These are phyloP conservation scores for Aphanomyces euteiches DNA, from an alignment of 352 stramenopile species.

Conservation along the genomic window DNA sequence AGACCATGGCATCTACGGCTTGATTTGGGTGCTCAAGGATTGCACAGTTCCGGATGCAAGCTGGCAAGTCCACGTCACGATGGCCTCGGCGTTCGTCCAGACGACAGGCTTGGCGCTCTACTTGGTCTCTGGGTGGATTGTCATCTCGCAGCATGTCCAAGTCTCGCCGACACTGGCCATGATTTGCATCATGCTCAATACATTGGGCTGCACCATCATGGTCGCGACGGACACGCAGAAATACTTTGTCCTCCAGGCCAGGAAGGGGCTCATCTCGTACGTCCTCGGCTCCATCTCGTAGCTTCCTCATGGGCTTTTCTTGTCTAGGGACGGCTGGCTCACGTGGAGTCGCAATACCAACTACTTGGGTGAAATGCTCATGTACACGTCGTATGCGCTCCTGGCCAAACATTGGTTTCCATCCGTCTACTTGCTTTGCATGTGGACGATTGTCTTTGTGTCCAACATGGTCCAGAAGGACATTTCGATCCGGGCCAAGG, in stretches of 20 bases:
- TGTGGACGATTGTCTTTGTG: slow-evolving; percentile 14
- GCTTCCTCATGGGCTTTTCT: not conserved
- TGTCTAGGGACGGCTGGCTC: slow-evolving; percentile 27
- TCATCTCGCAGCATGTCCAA: slow-evolving; percentile 9
- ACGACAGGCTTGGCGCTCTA: not conserved
- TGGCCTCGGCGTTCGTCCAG: not conserved
- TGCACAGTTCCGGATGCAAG: not conserved
- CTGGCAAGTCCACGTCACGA: slow-evolving; percentile 9
- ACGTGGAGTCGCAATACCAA: slow-evolving; percentile 32
- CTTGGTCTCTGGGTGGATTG: slow-evolving; percentile 19
- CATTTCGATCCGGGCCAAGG: slow-evolving; percentile 27
- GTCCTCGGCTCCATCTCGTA: not conserved
- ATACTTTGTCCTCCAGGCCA: slow-evolving; percentile 8
- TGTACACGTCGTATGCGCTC: slow-evolving; percentile 28
- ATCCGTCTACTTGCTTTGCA: slow-evolving; percentile 17
- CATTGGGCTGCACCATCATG: not conserved
- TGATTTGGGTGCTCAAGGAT: slow-evolving; percentile 24
- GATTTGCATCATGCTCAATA: slow-evolving; percentile 8
- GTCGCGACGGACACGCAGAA: slow-evolving; percentile 28
- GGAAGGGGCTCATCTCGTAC: slow-evolving; percentile 23
- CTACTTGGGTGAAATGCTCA: slow-evolving; percentile 25
- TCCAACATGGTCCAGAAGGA: slow-evolving; percentile 30
- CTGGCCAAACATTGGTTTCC: slow-evolving; percentile 29
- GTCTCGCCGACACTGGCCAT: not conserved
- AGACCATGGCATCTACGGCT: slow-evolving; percentile 18